Base-by-base conservation (phyloP, 164 flowering plant genomes). In the Dillenia turbinata region DNA sequence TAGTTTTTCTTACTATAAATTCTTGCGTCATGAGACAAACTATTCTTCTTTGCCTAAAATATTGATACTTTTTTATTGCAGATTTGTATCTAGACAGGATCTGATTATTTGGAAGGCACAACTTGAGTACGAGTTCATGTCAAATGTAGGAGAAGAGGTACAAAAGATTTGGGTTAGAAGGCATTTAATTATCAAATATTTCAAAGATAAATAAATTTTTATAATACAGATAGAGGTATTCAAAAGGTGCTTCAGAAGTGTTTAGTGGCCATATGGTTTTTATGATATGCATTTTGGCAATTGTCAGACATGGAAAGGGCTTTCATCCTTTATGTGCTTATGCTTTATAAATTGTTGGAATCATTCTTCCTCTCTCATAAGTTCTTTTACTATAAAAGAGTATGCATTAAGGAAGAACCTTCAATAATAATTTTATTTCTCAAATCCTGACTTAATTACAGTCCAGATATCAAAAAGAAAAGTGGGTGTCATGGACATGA, bases 381-480 rank as follows among this genome's bases (percentile, higher is more conserved):
- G 33, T 26, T 26, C 33, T 26, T 26, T 26, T 26, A 26, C 5
- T 26, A 2, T 26, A 26, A 26, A 1, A 26, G 5, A 26, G 33
- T 26, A 26, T 26, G 33, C 33, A 26, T 26, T 26, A 26, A 26
- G 33, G 2, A 26, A 26, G 3, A 5, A 26, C 33, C 33, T 26
- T 26, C 33, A 26, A 26, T 26, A 5, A n/a, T 26, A 26, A 26
- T 26, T 26, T 26, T 76, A 66, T 74, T 62, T 71, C 71, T 84
- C 82, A 78, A 80, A 77, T 70, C 63, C 85, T 85, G 86, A 89
- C 90, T 83, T 80, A 71, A 80, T 76, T 85, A 70, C 97, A 94
- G 98, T 89, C 81, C 98, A 94, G 98, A 82, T 85, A 68, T 82
- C 85, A 74, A 83, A 72, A 74, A 75, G 70, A 70, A 78, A 78